Percentiles rank a stretch among this genome's conserved stretches.
Evolutionary conservation across 345 rosid genomes (phyloP).

Genomic region (Durio zibethinus): DNA sequence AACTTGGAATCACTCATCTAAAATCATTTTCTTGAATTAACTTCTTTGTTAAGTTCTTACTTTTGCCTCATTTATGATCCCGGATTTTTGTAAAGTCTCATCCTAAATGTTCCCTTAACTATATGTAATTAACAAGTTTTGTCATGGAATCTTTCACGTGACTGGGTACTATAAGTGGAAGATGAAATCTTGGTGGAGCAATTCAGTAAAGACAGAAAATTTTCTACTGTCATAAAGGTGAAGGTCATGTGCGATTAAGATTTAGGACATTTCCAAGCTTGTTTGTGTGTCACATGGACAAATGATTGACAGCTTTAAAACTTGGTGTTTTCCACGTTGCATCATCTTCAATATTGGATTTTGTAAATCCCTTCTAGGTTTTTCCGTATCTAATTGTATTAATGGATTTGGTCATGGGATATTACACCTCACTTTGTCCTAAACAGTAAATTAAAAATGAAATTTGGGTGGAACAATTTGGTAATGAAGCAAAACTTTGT

Average conservation of each 20-base stretch:
- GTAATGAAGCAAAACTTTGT: background rate
- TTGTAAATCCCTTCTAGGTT: background rate
- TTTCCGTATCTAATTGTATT: background rate
- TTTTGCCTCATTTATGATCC: background rate
- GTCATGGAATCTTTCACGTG: background rate
- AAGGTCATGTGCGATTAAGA: background rate
- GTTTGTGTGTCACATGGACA: background rate
- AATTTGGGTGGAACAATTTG: background rate
- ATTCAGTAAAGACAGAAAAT: background rate
- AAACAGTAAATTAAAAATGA: background rate
- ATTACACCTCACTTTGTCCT: background rate
- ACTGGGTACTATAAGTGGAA: background rate
- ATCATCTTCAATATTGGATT: background rate
- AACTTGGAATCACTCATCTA: background rate
- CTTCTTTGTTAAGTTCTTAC: background rate
- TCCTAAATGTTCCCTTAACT: background rate
- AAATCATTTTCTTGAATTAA: background rate
- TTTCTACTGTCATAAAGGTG: background rate
- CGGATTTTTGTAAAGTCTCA: background rate
- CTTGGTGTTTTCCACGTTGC: background rate
- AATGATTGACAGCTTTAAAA: background rate
- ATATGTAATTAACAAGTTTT: background rate
- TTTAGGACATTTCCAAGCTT: background rate
- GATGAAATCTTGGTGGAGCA: background rate
- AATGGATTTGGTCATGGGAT: background rate